phyloP scores from a whole-genome alignment of 108 stramenopile species.

The Nannochloropsis granulata region DNA sequence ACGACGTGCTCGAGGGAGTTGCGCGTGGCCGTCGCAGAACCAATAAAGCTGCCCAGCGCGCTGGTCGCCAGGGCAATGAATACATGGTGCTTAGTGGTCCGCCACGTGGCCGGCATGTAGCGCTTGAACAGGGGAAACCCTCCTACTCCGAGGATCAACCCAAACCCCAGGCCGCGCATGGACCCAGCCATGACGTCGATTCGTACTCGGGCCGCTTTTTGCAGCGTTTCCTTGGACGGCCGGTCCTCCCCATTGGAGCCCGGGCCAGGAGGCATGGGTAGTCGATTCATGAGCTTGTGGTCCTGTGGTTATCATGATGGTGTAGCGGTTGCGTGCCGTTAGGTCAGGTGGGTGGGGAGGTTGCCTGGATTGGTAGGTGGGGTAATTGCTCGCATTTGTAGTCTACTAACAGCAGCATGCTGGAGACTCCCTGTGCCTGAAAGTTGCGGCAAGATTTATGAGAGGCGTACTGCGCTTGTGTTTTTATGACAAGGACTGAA shows the following conservation, averaged over 20 bases:
- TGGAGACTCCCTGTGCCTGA: no score
- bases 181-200: neutral
- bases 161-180: neutral
- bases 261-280: neutral
- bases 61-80: neutral
- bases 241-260: neutral
- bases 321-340: no score
- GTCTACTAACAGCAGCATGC: no score
- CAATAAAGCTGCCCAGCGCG: neutral
- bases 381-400: no score
- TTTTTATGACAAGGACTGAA: no score
- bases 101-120: neutral
- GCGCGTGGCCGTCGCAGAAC: neutral
- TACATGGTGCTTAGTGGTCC: neutral
- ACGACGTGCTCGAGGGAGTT: neutral
- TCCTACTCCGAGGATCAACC: neutral
- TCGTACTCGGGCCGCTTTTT: neutral
- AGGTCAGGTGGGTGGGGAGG: no score
- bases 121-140: neutral
- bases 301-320: no score
- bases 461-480: no score
- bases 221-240: neutral
- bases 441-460: no score
- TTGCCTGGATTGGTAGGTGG: no score
- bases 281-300: neutral